Evolutionary conservation across 805 yeast genomes (phyloP).

Genomic region (Sungouiella blattae): DNA sequence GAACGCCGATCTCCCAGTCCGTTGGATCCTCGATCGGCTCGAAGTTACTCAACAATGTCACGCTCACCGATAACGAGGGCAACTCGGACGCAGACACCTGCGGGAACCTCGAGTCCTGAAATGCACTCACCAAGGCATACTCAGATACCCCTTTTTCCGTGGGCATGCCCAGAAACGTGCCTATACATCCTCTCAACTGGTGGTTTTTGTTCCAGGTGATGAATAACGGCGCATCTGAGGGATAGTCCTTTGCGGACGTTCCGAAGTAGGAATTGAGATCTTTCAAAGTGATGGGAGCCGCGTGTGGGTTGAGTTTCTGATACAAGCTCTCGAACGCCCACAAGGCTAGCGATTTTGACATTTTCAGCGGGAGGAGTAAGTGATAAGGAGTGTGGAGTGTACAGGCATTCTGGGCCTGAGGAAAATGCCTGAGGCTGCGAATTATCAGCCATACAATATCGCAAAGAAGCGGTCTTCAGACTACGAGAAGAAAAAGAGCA

Average conservation of each 20-base stretch:
- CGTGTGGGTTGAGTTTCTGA: constrained; percentile 17
- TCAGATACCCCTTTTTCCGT: constrained; percentile 56
- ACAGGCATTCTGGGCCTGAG: no score
- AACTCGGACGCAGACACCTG: constrained; percentile 62
- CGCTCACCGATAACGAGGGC: constrained; percentile 48
- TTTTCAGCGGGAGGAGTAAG: constrained; percentile 5
- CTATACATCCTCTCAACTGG: constrained; percentile 85
- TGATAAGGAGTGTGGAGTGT: background rate
- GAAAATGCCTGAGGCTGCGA: no score
- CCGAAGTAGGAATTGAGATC: constrained; percentile 1
- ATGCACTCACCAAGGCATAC: constrained; percentile 61
- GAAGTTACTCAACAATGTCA: constrained; percentile 64
- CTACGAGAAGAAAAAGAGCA: no score
- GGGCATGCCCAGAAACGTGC: constrained; percentile 65
- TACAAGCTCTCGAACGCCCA: constrained; percentile 35
- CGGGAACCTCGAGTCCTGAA: constrained; percentile 73
- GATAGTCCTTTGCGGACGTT: constrained; percentile 5
- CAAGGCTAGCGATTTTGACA: constrained; percentile 38
- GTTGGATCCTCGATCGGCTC: constrained; percentile 46
- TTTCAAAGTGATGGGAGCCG: constrained; percentile 10
- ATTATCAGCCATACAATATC: no score
- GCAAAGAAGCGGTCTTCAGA: no score
- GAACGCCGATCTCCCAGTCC: constrained; percentile 80
- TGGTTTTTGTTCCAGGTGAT: constrained; percentile 75
- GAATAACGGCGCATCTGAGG: constrained; percentile 55